phyloP scores from a whole-genome alignment of 805 yeast species.

The Wickerhamiella shivajii region DNA sequence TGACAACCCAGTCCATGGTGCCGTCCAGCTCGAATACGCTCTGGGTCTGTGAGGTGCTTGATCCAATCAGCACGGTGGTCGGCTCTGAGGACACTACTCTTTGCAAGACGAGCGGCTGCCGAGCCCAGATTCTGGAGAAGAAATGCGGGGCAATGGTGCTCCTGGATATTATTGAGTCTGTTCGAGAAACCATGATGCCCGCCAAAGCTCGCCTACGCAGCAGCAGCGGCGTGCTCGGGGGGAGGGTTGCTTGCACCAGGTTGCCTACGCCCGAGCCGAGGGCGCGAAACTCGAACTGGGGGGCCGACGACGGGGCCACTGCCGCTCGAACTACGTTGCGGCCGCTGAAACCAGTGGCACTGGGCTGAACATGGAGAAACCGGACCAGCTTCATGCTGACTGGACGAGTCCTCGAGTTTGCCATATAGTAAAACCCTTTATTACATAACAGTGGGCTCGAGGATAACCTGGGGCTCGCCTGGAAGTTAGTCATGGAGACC shows the following conservation, averaged over 20 bases:
- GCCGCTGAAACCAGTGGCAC: conserved; percentile 14
- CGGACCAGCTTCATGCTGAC: conserved; percentile 7
- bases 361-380: conserved; percentile 14
- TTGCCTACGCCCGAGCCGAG: conserved; percentile 54
- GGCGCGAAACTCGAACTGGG: conserved; percentile 12
- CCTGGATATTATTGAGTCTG: conserved; percentile 10
- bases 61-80: conserved; percentile 13
- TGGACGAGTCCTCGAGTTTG: too few relatives aligned
- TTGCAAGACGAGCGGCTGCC: conserved; percentile 18
- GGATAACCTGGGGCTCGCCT: too few relatives aligned
- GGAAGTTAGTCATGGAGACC: too few relatives aligned
- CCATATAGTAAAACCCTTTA: too few relatives aligned
- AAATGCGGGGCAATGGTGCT: conserved; percentile 11
- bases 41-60: conserved; percentile 12
- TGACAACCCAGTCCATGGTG: conserved; percentile 31
- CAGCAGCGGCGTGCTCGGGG: conserved; percentile 14
- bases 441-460: too few relatives aligned
- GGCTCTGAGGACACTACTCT: conserved; percentile 15
- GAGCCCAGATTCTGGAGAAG: conserved; percentile 11
- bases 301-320: conserved; percentile 15
- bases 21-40: conserved; percentile 29
- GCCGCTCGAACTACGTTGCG: conserved; percentile 12
- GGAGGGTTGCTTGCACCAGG: conserved; percentile 82
- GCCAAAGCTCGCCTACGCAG: conserved; percentile 15
- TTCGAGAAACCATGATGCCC: conserved; percentile 14